A percentile compares a stretch with the other conserved stretches of the same genome.
Conservation (phyloP, 2,329 filamentous ascomycete genomes). For the Cyphellophora europaea region DNA sequence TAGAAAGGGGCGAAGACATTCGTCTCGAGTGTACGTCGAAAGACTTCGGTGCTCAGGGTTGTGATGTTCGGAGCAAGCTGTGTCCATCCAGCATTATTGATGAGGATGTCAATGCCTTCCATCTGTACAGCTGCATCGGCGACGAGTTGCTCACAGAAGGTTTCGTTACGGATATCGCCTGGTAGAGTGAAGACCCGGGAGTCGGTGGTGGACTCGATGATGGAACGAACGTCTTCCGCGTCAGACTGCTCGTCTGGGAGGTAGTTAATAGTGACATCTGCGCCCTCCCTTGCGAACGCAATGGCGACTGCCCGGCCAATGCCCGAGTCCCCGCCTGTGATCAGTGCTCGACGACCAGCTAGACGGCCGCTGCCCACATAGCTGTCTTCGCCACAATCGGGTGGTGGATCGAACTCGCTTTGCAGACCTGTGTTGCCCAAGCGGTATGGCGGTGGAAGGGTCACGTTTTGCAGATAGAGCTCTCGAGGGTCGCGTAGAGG, state of each 20-base stretch:
- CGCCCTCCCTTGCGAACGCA: constrained; percentile 73
- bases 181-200: constrained; percentile 54
- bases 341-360: constrained; percentile 63
- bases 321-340: constrained; percentile 72
- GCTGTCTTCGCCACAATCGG: constrained; percentile 1
- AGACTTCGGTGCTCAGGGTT: constrained; percentile 67
- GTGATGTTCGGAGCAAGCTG: constrained; percentile 64
- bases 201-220: constrained; percentile 55
- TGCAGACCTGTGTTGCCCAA: no score
- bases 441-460: no score
- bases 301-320: constrained; percentile 69
- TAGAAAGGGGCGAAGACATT: constrained; percentile 80
- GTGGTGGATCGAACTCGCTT: no score
- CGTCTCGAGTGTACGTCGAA: constrained; percentile 68
- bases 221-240: constrained; percentile 62
- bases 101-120: constrained; percentile 59
- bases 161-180: constrained; percentile 54
- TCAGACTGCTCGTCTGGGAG: constrained; percentile 67
- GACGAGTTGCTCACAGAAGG: constrained; percentile 61
- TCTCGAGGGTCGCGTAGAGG: no score
- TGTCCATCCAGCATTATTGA: constrained; percentile 64
- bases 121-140: constrained; percentile 57
- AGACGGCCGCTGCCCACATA: constrained; percentile 51
- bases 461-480: no score
- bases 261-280: constrained; percentile 63